A percentile compares a stretch with the other conserved stretches of the same genome.
Evolutionary conservation across 1,284 basidiomycete species (phyloP).

Genomic region (Sutorius eximius): DNA sequence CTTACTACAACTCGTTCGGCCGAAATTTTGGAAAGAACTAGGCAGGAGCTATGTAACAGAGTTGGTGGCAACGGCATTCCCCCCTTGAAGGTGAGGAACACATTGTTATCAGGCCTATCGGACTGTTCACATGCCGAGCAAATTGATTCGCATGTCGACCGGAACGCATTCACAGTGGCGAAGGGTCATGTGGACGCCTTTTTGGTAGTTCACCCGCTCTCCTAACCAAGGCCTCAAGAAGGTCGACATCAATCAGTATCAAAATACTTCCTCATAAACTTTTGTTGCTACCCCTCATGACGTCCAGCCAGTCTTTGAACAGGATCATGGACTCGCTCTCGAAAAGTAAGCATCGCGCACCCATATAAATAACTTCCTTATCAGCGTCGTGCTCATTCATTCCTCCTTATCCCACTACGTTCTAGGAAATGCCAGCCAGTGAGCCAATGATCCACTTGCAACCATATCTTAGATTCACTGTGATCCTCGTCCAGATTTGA

Average conservation of each 20-base stretch:
- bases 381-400: constrained; percentile 7
- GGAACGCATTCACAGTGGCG: neutral
- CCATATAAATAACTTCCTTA: constrained; percentile 3
- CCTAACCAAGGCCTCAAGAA: neutral
- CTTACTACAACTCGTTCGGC: neutral
- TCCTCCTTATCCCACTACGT: constrained; percentile 4
- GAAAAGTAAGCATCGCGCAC: constrained; percentile 14
- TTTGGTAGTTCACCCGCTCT: neutral
- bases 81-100: neutral
- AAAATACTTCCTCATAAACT: neutral
- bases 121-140: neutral
- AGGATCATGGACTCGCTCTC: neutral
- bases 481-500: constrained; percentile 46
- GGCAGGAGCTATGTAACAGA: neutral
- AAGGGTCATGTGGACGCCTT: neutral
- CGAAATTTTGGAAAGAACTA: neutral
- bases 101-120: neutral
- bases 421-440: constrained; percentile 30
- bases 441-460: constrained; percentile 13
- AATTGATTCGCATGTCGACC: neutral
- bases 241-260: neutral
- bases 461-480: constrained; percentile 4
- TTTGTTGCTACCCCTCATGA: constrained; percentile 2
- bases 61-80: neutral
- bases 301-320: neutral